Evolutionary conservation across 352 stramenopile species (phyloP).

Genomic region (Globisporangium nodosum): DNA sequence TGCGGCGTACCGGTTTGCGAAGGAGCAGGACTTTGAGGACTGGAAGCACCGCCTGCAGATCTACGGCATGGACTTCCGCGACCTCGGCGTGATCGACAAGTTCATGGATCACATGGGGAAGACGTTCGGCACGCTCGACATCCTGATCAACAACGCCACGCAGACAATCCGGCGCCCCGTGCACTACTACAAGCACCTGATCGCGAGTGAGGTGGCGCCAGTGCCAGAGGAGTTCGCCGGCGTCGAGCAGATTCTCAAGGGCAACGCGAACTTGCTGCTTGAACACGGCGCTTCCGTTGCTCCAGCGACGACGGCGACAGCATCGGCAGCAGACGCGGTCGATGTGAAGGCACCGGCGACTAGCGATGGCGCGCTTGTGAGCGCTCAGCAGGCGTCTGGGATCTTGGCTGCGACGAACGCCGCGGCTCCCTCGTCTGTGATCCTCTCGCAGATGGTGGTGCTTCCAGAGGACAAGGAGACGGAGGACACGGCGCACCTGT

Average conservation of each 20-base stretch:
- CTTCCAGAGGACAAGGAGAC: conserved; percentile 81
- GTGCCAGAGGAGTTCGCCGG: conserved; percentile 39
- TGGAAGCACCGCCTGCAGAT: conserved; percentile 85
- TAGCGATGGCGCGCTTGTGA: conserved; percentile 22
- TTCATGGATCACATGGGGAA: conserved; percentile 88
- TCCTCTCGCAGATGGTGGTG: conserved; percentile 87
- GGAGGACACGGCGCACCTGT: conserved; percentile 40
- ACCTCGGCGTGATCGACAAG: conserved; percentile 90
- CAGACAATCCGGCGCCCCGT: conserved; percentile 93
- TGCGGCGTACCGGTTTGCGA: conserved; percentile 79
- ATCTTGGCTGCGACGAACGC: conserved; percentile 9
- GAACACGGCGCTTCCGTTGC: not conserved
- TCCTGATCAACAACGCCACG: conserved; percentile 96
- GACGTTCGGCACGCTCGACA: conserved; percentile 79
- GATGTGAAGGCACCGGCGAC: not conserved
- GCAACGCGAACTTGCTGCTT: conserved; percentile 42
- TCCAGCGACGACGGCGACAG: not conserved
- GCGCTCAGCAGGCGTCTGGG: conserved; percentile 11
- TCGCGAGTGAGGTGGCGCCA: conserved; percentile 67
- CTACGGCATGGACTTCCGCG: conserved; percentile 93
- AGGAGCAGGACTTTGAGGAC: conserved; percentile 78
- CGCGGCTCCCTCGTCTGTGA: conserved; percentile 64
- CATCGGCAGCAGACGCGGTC: not conserved
- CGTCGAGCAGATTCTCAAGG: conserved; percentile 40
- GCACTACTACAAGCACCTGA: conserved; percentile 89